Percentiles rank a stretch among this genome's conserved stretches.
These are phyloP conservation scores for Adansonia madagascariensis DNA, from an alignment of 441 rosid species.

Conservation along the genomic window DNA sequence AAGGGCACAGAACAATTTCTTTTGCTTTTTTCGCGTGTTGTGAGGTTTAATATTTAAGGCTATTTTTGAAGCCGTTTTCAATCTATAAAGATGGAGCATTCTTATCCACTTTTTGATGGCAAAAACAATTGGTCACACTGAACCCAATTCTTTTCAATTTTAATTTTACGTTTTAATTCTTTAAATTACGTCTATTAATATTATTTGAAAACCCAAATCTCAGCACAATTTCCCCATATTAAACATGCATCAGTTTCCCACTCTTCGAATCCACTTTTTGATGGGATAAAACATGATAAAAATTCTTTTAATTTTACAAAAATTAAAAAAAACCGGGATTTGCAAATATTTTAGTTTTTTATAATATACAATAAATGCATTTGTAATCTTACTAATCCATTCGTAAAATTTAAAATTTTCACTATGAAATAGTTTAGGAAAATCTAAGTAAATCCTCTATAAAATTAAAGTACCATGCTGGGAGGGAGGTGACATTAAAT, in stretches of 20 bases:
- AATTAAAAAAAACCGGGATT: no score
- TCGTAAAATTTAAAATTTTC: background rate
- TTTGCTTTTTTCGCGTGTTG: constrained; percentile 50
- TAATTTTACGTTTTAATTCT: background rate
- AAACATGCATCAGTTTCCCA: background rate
- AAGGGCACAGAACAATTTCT: constrained; percentile 16
- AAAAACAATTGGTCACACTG: background rate
- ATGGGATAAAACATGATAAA: no score
- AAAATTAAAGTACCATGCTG: background rate
- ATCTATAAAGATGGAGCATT: constrained; percentile 26
- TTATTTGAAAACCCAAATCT: background rate
- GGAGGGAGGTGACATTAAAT: background rate
- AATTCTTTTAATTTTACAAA: background rate
- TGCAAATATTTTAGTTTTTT: no score
- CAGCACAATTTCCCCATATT: background rate
- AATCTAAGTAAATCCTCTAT: background rate
- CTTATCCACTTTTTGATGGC: constrained; percentile 19
- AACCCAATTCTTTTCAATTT: no score
- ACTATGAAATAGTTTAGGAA: background rate
- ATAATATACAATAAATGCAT: no score
- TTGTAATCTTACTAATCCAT: background rate
- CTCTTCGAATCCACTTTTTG: no score
- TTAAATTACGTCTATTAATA: background rate
- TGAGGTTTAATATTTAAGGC: constrained; percentile 13
- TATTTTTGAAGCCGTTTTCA: constrained; percentile 8